Evolutionary conservation across 805 yeast genomes (phyloP), one percentile per base, ranked within the genome.

Genomic region (Yarrowia bubula): DNA sequence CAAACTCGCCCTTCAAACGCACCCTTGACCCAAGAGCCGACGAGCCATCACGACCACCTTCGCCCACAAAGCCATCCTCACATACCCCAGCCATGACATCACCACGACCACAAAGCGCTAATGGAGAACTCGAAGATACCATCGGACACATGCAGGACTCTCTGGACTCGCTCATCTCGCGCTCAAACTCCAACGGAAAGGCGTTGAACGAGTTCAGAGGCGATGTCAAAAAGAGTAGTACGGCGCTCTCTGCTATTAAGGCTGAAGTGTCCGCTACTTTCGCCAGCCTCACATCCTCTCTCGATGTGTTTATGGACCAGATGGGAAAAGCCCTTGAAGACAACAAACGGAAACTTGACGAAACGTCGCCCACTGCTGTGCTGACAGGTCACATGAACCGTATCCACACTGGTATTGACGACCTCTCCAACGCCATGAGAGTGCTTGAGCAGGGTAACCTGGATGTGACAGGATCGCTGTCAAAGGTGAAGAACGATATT

Each of bases 171-270:
- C 64, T 58, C 8, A 43, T 58, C 10, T 33, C 41, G 15, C 50
- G 64, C 38, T 58, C 64, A 13, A 58, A 58, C 37, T 58, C 64
- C 22, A 58, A 58, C 35, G 64, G 64, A 13, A 58, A 58, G 42
- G 64, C 64, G 2, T 42, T 58, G 14, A 58, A 43, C 28, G 64
- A 58, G 33, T 58, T 58, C 42, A 33, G 51, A 43, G 64, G 64
- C 8, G 64, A 58, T 6, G 51, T 58, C 43, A 58, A 58, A 51
- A 58, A 58, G 28, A 43, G 51, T 10, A 33, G 43, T 15, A 43
- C 64, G 4, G 64, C 64, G 3, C 51, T 58, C 32, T 8, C 50
- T 2, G 42, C 51, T 7, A 58, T 58, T 35, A 43, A 58, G 22
- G 35, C 41, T 9, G 64, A 58, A 10, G 64, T 58, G 8, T 43